These are phyloP conservation scores for Lepidium sativum DNA, from an alignment of 345 rosid genomes.

Conservation along the genomic window DNA sequence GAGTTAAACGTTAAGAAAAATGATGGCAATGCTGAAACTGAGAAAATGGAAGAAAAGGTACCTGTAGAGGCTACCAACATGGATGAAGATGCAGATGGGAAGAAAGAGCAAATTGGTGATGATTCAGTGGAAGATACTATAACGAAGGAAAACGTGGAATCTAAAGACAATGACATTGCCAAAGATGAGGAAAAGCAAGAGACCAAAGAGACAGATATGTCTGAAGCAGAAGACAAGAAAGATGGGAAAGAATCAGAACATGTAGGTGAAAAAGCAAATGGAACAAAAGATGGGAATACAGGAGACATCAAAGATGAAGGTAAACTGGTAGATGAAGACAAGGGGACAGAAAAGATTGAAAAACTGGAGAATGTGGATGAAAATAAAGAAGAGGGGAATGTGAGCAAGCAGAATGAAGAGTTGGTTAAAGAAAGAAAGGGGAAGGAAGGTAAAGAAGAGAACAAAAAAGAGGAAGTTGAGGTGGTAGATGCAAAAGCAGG, in stretches of 20 bases:
- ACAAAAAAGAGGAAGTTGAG: conserved; percentile 12
- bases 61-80: conserved; percentile 1
- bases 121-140: conserved; percentile 20
- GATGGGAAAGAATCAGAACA: conserved; percentile 18
- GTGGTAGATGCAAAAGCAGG: conserved; percentile 13
- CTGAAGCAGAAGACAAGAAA: conserved; percentile 11
- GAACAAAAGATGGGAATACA: conserved; percentile 13
- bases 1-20: conserved; percentile 8
- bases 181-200: conserved; percentile 15
- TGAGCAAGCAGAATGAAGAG: conserved; percentile 1
- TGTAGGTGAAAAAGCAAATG: conserved; percentile 16
- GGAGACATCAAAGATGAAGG: conserved; percentile 8
- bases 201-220: background rate
- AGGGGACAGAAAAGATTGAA: background rate
- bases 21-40: conserved; percentile 4
- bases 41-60: conserved; percentile 1
- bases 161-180: conserved; percentile 8
- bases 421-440: conserved; percentile 17
- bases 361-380: background rate
- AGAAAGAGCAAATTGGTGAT: conserved; percentile 22
- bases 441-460: background rate
- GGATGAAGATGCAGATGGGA: conserved; percentile 7
- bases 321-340: conserved; percentile 13
- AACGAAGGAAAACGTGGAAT: conserved; percentile 2
- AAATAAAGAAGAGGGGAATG: background rate